A percentile compares a stretch with the other conserved stretches of the same genome.
These are phyloP conservation scores for Clonostachys solani DNA, from an alignment of 2,329 filamentous ascomycete species.

Conservation along the genomic window DNA sequence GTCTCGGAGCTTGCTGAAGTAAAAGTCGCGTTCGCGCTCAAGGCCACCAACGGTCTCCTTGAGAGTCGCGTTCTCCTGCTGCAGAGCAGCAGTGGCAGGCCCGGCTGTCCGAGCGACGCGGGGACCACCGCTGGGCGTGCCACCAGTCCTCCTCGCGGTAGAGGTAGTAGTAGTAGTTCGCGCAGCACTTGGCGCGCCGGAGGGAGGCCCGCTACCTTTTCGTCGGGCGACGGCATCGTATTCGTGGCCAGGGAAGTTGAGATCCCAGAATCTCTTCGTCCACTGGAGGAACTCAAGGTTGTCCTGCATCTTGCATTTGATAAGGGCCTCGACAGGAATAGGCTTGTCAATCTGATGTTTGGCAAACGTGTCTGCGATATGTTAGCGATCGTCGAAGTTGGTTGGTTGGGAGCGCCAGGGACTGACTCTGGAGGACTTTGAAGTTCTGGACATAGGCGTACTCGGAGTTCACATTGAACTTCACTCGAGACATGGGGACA, in stretches of 20 bases:
- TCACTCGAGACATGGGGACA: conserved; percentile 91
- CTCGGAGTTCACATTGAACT: conserved; percentile 97
- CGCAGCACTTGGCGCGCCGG: conserved; percentile 42
- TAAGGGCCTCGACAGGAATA: conserved; percentile 80
- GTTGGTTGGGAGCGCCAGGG: conserved; percentile 1
- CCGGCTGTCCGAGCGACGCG: conserved; percentile 43
- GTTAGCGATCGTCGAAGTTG: conserved; percentile 4
- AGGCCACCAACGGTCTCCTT: conserved; percentile 95
- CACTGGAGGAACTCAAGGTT: conserved; percentile 99
- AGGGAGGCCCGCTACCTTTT: conserved; percentile 63
- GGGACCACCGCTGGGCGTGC: conserved; percentile 55
- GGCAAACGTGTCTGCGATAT: conserved; percentile 65
- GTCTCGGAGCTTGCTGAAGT: conserved; percentile 97
- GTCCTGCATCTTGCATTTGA: conserved; percentile 99
- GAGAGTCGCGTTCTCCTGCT: conserved; percentile 80
- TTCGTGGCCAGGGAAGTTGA: conserved; percentile 94
- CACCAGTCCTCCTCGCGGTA: conserved; percentile 50
- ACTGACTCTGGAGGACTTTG: conserved; percentile 91
- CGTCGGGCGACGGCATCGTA: conserved; percentile 87
- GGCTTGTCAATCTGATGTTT: conserved; percentile 87
- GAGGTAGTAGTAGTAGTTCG: conserved; percentile 37
- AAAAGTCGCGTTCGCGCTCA: conserved; percentile 96
- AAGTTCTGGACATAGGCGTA: conserved; percentile 98
- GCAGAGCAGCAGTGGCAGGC: conserved; percentile 66
- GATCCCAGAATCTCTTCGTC: conserved; percentile 96